These are phyloP conservation scores for Clonostachys solani DNA, from an alignment of 2,329 filamentous ascomycete genomes.

Conservation along the genomic window DNA sequence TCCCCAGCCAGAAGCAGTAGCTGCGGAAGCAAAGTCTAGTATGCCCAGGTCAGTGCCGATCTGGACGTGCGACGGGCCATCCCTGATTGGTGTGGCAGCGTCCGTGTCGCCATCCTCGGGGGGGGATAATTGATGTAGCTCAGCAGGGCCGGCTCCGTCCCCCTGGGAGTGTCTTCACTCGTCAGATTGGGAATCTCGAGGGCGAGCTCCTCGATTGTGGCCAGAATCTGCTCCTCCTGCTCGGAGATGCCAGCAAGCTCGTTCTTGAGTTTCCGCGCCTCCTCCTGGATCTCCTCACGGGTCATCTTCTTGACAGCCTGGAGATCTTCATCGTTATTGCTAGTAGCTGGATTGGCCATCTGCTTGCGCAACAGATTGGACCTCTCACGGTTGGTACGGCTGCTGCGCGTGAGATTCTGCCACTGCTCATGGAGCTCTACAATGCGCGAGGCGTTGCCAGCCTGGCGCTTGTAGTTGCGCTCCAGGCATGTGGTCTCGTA, in stretches of 20 bases:
- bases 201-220: conserved; percentile 71
- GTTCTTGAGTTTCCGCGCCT: conserved; percentile 62
- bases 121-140: conserved; percentile 76
- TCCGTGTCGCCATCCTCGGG: conserved; percentile 19
- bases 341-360: conserved; percentile 47
- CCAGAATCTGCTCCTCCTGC: conserved; percentile 52
- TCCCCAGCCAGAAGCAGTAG: conserved; percentile 86
- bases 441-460: conserved; percentile 52
- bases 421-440: conserved; percentile 50
- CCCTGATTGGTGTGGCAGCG: conserved; percentile 24
- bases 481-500: conserved; percentile 80
- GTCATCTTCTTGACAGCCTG: conserved; percentile 25
- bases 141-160: conserved; percentile 59
- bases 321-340: conserved; percentile 35
- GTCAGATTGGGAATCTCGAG: conserved; percentile 84
- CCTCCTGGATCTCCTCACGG: conserved; percentile 52
- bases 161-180: conserved; percentile 68
- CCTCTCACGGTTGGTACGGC: conserved; percentile 57
- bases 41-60: conserved; percentile 84
- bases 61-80: conserved; percentile 73
- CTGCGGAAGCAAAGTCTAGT: conserved; percentile 83
- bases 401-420: conserved; percentile 56
- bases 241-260: conserved; percentile 56
- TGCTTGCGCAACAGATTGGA: conserved; percentile 58
- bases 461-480: conserved; percentile 69